Percentiles rank a stretch among this genome's conserved stretches.
phyloP scores from a whole-genome alignment of 2,329 filamentous ascomycete species.

The Pseudogymnoascus sp. region DNA sequence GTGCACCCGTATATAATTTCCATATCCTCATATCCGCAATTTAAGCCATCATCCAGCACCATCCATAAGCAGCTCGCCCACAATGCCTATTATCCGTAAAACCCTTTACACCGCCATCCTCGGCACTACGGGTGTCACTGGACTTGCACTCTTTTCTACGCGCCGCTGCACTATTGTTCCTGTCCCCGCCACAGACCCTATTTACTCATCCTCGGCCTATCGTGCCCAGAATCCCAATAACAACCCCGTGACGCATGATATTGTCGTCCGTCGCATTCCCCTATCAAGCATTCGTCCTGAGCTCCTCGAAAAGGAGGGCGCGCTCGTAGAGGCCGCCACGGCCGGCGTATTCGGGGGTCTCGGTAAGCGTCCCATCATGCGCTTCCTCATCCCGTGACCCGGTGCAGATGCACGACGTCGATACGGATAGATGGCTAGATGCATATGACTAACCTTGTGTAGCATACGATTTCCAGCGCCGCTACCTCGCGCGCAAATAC shows the following conservation, averaged over 20 bases:
- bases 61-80: background rate
- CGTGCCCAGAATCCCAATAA: constrained; percentile 51
- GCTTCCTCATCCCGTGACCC: constrained; percentile 11
- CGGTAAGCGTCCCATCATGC: constrained; percentile 37
- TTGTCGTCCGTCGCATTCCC: constrained; percentile 55
- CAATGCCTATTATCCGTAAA: constrained; percentile 2
- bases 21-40: background rate
- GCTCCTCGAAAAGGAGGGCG: constrained; percentile 52
- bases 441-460: background rate
- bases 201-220: constrained; percentile 52
- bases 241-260: constrained; percentile 57
- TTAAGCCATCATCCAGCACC: background rate
- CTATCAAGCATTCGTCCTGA: constrained; percentile 57
- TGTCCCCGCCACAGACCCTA: constrained; percentile 48
- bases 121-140: constrained; percentile 17
- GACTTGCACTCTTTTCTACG: constrained; percentile 20
- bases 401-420: background rate
- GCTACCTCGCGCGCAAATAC: constrained; percentile 52
- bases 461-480: constrained; percentile 53
- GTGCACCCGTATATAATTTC: background rate
- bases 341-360: constrained; percentile 59
- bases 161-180: constrained; percentile 38
- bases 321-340: constrained; percentile 58
- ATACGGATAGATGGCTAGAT: background rate
- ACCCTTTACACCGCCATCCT: constrained; percentile 18